Percentiles rank a stretch among this genome's conserved stretches.
These are phyloP conservation scores for Helminthosporium solani DNA, from an alignment of 2,329 filamentous ascomycete species.

Conservation along the genomic window DNA sequence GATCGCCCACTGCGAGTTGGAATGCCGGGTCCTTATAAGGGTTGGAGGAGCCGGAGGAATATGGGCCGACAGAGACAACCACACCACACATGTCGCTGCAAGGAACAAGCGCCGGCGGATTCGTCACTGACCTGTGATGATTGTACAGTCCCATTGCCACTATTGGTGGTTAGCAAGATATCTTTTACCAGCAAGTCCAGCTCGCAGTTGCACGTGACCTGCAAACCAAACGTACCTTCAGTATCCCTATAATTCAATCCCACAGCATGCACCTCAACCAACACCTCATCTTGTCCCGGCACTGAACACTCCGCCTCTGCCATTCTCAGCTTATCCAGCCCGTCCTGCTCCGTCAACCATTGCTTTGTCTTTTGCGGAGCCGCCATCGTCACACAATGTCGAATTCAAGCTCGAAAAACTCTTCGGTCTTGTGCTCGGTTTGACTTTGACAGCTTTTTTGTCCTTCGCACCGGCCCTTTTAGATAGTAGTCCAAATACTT, in stretches of 20 bases:
- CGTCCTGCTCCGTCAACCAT: constrained; percentile 47
- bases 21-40: constrained; percentile 49
- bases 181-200: too few relatives aligned
- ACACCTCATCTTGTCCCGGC: constrained; percentile 47
- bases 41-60: constrained; percentile 39
- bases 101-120: constrained; percentile 54
- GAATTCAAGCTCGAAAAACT: background rate
- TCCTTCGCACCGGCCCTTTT: constrained; percentile 8
- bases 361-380: constrained; percentile 38
- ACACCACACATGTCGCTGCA: constrained; percentile 71
- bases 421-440: background rate
- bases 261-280: constrained; percentile 55
- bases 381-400: constrained; percentile 17
- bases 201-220: background rate
- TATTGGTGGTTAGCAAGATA: constrained; percentile 28
- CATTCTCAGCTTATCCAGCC: constrained; percentile 44
- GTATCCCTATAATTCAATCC: constrained; percentile 58
- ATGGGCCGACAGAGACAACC: constrained; percentile 52
- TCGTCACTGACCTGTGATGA: constrained; percentile 59
- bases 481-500: constrained; percentile 30
- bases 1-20: constrained; percentile 52
- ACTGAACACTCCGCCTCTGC: constrained; percentile 36
- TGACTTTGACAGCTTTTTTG: constrained; percentile 7
- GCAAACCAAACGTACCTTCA: constrained; percentile 34
- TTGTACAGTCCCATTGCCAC: constrained; percentile 67